Conservation (phyloP, 2,329 filamentous ascomycete genomes). For the Microdochium paspali region DNA sequence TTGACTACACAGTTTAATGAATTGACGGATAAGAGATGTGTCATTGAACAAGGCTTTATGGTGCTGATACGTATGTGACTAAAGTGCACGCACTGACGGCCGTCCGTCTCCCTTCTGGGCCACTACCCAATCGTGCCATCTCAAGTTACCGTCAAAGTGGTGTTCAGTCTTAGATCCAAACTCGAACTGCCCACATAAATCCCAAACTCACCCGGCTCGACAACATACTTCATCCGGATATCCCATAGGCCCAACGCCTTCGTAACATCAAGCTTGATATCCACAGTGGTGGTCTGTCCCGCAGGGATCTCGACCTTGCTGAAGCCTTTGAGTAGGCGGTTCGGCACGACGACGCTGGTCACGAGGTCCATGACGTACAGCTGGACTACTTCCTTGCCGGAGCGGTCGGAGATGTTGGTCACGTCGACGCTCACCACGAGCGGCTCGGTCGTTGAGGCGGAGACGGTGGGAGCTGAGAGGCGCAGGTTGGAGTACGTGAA, state of each 20-base stretch:
- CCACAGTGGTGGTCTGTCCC: slow-evolving; percentile 44
- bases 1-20: too few species aligned
- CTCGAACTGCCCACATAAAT: slow-evolving; percentile 54
- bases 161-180: slow-evolving; percentile 43
- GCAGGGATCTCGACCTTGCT: slow-evolving; percentile 53
- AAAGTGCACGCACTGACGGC: too few species aligned
- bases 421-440: slow-evolving; percentile 51
- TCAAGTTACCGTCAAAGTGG: slow-evolving; percentile 41
- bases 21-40: too few species aligned
- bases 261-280: slow-evolving; percentile 35
- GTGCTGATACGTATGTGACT: background rate
- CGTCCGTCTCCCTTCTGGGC: too few species aligned
- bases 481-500: slow-evolving; percentile 49
- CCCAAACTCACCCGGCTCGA: slow-evolving; percentile 61
- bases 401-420: slow-evolving; percentile 46
- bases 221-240: slow-evolving; percentile 57
- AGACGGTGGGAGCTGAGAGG: slow-evolving; percentile 37
- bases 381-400: slow-evolving; percentile 60
- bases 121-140: background rate
- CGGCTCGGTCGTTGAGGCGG: slow-evolving; percentile 36
- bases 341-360: slow-evolving; percentile 53
- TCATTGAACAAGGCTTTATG: too few species aligned
- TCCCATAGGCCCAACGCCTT: slow-evolving; percentile 45
- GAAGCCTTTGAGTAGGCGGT: slow-evolving; percentile 57
- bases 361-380: slow-evolving; percentile 56